Conservation (phyloP, 208 protist species). For the Herpetomonas samuelpessoai region DNA sequence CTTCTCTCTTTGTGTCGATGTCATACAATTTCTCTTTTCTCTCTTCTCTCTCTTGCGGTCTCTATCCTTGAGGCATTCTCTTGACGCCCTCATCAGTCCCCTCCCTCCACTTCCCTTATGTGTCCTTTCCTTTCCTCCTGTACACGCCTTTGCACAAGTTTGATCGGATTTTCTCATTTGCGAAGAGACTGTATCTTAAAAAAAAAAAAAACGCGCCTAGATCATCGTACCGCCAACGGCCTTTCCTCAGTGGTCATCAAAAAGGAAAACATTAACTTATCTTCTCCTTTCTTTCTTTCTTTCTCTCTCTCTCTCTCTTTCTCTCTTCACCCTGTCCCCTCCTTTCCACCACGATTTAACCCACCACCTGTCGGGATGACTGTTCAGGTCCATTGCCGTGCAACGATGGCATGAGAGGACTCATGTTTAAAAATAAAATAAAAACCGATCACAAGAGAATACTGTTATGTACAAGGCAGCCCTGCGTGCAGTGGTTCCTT, state of each 20-base stretch:
- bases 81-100: background rate
- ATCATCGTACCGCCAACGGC: too few species aligned
- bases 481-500: too few species aligned
- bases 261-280: background rate
- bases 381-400: too few species aligned
- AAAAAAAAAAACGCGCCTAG: too few species aligned
- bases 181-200: background rate
- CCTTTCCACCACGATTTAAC: background rate
- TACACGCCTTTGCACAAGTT: background rate
- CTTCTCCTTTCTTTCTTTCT: slow-evolving; percentile 12
- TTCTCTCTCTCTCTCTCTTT: background rate
- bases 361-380: background rate
- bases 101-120: background rate
- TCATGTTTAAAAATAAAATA: too few species aligned
- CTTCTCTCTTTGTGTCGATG: background rate
- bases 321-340: background rate
- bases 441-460: too few species aligned
- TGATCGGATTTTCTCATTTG: background rate
- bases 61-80: background rate
- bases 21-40: background rate
- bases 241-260: slow-evolving; percentile 14
- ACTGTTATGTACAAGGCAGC: too few species aligned
- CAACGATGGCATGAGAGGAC: too few species aligned
- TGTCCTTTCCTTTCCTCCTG: background rate
- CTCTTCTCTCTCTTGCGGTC: background rate